Percentiles rank a stretch among this genome's conserved stretches.
These are phyloP conservation scores for Neopestalotiopsis clavispora DNA, from an alignment of 2,329 filamentous ascomycete genomes.

Conservation along the genomic window DNA sequence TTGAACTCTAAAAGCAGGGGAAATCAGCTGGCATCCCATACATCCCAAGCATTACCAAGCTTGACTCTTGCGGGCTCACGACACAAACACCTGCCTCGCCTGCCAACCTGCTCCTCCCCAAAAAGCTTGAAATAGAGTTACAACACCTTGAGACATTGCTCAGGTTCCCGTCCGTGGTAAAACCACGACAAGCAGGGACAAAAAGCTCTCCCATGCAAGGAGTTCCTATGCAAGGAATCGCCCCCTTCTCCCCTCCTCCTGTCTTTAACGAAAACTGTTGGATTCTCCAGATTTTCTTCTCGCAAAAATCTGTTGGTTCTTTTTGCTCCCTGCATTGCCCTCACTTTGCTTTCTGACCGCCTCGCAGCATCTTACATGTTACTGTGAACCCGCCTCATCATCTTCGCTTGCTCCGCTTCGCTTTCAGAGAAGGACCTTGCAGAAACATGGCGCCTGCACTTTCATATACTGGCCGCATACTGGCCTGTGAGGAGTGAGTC, in stretches of 20 bases:
- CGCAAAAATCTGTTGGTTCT: neutral
- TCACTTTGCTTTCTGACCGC: neutral
- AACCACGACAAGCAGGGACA: neutral
- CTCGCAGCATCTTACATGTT: neutral
- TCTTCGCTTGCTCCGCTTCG: too few species aligned
- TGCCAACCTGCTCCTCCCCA: too few species aligned
- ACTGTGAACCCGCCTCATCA: neutral
- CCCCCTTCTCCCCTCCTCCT: neutral
- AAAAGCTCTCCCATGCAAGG: neutral
- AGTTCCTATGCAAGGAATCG: neutral
- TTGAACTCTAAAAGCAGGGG: conserved; percentile 3
- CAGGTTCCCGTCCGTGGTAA: conserved; percentile 1
- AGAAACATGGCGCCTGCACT: conserved; percentile 3
- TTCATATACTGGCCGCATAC: conserved; percentile 6
- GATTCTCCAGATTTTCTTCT: neutral
- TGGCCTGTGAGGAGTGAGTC: conserved; percentile 17
- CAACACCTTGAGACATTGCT: conserved; percentile 5
- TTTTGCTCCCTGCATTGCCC: neutral
- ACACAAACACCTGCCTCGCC: neutral
- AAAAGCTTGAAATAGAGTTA: neutral
- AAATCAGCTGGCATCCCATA: neutral
- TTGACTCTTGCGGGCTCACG: neutral
- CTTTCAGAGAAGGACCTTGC: neutral
- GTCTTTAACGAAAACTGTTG: too few species aligned
- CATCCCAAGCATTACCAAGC: neutral